Base-by-base conservation (phyloP, 1,284 basidiomycete genomes). In the Inonotus obliquus region DNA sequence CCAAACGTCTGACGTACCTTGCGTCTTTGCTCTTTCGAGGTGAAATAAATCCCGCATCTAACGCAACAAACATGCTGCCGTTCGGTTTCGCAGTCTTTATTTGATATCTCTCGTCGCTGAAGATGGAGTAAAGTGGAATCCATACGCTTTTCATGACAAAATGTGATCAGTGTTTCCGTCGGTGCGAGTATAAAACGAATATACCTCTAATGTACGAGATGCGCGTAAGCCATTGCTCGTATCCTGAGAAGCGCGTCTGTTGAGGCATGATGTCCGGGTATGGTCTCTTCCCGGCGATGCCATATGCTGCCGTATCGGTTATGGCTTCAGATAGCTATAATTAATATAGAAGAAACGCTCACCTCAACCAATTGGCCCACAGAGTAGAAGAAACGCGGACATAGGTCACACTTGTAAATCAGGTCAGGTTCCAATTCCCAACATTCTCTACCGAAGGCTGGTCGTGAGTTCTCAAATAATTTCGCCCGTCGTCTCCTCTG, bases 11-110 rank as follows among this genome's bases (percentile, higher is more conserved):
- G 13, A 41, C 38, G 10, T 11, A 60, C 58, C 58, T 60, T 60
- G n/a, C 51, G 51, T 45, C 54, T 60, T 37, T 54, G 37, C 11
- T 54, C 38, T 3, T 21, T 45, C n/a, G 51, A 60, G 19, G 13
- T 45, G 41, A 60, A 60, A 45, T 54, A 60, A 19, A 60, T 60
- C 19, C 58, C 58, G 13, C 58, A 60, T 2, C 58, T 49, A 19
- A 60, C 58, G 17, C 58, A 60, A 23, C 58, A 60, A 1, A 25
- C 25, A 19, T 45, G 39, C 21, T 32, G 35, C 19, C 58, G 58
- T 35, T 60, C 58, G 5, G 39, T 54, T 23, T 60, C 58, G 11
- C n/a, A 21, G 29, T 60, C 58, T 37, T 47, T 39, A 4, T 25
- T 29, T 10, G 58, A 54, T 44, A 54, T 44, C 9, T 47, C 41